These are phyloP conservation scores for Coemansia erecta DNA, from an alignment of 192 early-diverging fungal genomes.

Conservation along the genomic window DNA sequence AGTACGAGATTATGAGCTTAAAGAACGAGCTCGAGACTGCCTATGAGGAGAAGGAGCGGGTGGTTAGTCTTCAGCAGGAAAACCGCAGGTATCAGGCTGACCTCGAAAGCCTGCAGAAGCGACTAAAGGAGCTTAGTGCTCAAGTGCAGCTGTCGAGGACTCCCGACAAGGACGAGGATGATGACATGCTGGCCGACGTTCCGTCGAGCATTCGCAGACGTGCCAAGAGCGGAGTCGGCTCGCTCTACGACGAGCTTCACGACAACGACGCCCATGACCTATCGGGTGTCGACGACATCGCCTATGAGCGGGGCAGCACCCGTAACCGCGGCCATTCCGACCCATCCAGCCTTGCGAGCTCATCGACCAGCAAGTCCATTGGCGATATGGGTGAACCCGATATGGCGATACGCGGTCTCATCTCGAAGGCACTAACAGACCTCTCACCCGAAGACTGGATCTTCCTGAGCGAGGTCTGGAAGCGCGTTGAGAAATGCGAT, in stretches of 20 bases:
- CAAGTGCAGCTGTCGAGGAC: too few relatives aligned
- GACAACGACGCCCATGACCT: constrained; percentile 20
- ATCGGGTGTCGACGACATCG: constrained; percentile 31
- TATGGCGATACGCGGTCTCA: constrained; percentile 29
- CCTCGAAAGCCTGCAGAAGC: too few relatives aligned
- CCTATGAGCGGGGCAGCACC: background rate
- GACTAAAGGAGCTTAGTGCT: too few relatives aligned
- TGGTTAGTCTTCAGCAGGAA: too few relatives aligned
- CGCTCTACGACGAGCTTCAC: constrained; percentile 43
- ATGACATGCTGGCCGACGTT: background rate
- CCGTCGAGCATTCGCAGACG: constrained; percentile 33
- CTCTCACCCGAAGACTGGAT: constrained; percentile 51
- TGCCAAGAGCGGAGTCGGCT: constrained; percentile 1
- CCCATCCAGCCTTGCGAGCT: constrained; percentile 1
- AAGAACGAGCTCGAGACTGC: constrained; percentile 31
- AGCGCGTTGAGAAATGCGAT: constrained; percentile 46
- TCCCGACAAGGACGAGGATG: too few relatives aligned
- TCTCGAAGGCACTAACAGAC: constrained; percentile 20
- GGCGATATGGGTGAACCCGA: constrained; percentile 21
- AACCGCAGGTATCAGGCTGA: too few relatives aligned
- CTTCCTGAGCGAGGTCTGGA: constrained; percentile 48
- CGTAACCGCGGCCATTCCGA: constrained; percentile 8
- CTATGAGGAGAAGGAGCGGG: too few relatives aligned
- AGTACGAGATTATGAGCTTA: constrained; percentile 25
- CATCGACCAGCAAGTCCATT: constrained; percentile 9